phyloP scores from a whole-genome alignment of 1,139 yeast genomes.

The Sugiyamaella pinicola region DNA sequence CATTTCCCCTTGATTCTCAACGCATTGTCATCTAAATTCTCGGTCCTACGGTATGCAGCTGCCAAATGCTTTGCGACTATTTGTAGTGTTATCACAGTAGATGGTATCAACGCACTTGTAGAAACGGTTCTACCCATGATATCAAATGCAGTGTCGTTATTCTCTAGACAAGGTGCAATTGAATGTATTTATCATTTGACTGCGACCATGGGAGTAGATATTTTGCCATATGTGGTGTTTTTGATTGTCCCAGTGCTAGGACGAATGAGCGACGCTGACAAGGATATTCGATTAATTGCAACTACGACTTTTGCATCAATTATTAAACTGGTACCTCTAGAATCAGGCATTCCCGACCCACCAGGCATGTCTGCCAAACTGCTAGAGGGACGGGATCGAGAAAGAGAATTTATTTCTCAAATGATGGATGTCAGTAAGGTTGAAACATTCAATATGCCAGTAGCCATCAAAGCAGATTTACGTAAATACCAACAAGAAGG shows the following conservation, averaged over 20 bases:
- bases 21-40: slow-evolving; percentile 66
- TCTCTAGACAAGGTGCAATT: slow-evolving; percentile 88
- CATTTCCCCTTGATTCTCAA: slow-evolving; percentile 54
- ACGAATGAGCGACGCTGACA: slow-evolving; percentile 95
- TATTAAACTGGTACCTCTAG: slow-evolving; percentile 92
- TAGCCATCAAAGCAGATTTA: slow-evolving; percentile 86
- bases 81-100: slow-evolving; percentile 71
- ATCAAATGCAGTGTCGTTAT: slow-evolving; percentile 73
- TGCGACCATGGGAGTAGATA: slow-evolving; percentile 80
- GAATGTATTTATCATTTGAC: slow-evolving; percentile 89
- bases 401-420: slow-evolving; percentile 91
- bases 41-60: slow-evolving; percentile 87
- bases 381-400: slow-evolving; percentile 86
- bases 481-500: slow-evolving; percentile 98
- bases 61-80: slow-evolving; percentile 88
- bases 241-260: slow-evolving; percentile 95
- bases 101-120: slow-evolving; percentile 79
- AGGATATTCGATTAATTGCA: slow-evolving; percentile 85
- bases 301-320: slow-evolving; percentile 97
- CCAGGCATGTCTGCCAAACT: slow-evolving; percentile 85
- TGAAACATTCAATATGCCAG: slow-evolving; percentile 84
- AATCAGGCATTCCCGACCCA: slow-evolving; percentile 97
- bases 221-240: slow-evolving; percentile 92
- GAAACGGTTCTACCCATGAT: slow-evolving; percentile 76
- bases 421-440: slow-evolving; percentile 98